Conservation (phyloP, 352 stramenopile species). For the Albugo laibachii region DNA sequence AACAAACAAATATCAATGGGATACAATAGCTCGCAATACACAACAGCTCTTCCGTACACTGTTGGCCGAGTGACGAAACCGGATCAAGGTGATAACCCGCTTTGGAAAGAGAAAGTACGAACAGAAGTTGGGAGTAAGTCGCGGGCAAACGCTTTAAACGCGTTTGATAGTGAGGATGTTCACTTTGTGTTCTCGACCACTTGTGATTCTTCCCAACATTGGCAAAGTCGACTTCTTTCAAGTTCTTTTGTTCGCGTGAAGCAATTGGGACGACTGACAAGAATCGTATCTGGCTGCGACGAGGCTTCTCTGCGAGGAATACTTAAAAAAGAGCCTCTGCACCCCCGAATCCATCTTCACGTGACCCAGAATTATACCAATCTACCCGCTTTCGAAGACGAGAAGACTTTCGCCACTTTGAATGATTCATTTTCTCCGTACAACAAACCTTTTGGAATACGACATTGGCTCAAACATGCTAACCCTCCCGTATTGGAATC, state of each 20-base stretch:
- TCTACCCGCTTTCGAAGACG: background rate
- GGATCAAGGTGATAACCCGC: constrained; percentile 13
- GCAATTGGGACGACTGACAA: constrained; percentile 40
- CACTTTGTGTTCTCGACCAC: constrained; percentile 64
- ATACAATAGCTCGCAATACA: constrained; percentile 16
- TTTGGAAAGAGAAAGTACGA: constrained; percentile 31
- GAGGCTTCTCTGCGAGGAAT: constrained; percentile 19
- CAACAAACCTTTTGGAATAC: constrained; percentile 54
- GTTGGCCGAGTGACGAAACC: background rate
- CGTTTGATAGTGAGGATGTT: constrained; percentile 22
- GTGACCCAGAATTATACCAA: constrained; percentile 11
- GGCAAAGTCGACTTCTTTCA: constrained; percentile 49
- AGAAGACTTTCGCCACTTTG: constrained; percentile 16
- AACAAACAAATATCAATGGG: constrained; percentile 52
- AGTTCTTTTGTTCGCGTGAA: constrained; percentile 35
- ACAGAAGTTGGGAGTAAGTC: constrained; percentile 6
- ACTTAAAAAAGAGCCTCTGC: constrained; percentile 11
- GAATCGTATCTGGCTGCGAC: constrained; percentile 42
- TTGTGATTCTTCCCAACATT: constrained; percentile 38
- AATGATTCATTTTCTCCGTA: constrained; percentile 27
- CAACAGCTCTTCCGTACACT: constrained; percentile 18
- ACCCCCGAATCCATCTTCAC: constrained; percentile 29
- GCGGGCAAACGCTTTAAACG: too few species aligned
- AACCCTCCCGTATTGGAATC: constrained; percentile 40
- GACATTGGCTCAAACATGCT: constrained; percentile 38